Conservation (phyloP, 805 yeast genomes). For the Candida pseudoglaebosa region DNA sequence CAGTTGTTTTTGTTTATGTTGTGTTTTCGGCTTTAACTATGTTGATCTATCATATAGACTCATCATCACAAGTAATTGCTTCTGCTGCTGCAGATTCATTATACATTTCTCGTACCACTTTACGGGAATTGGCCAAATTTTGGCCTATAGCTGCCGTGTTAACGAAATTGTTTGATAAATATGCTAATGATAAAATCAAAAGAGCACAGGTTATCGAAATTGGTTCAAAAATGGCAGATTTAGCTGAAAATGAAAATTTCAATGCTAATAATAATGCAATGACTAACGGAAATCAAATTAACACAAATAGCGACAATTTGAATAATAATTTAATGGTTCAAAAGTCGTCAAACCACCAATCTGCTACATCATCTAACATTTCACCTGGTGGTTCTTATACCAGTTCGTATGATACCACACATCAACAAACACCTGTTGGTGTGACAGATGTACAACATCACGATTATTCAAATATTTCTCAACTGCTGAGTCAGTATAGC, state of each 20-base stretch:
- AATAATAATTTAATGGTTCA: background rate
- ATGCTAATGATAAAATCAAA: constrained; percentile 39
- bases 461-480: background rate
- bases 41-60: constrained; percentile 65
- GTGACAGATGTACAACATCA: background rate
- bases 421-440: background rate
- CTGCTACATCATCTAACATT: background rate
- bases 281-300: background rate
- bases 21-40: constrained; percentile 63
- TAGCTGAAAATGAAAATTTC: constrained; percentile 25
- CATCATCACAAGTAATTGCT: constrained; percentile 36
- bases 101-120: constrained; percentile 32
- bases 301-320: background rate
- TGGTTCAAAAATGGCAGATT: constrained; percentile 35
- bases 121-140: constrained; percentile 32
- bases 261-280: background rate
- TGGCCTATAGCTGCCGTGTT: constrained; percentile 40
- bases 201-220: constrained; percentile 38
- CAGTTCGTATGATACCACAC: background rate
- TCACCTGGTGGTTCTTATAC: constrained; percentile 1
- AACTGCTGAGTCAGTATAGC: background rate
- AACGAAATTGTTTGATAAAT: constrained; percentile 35
- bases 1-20: constrained; percentile 57
- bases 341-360: background rate
- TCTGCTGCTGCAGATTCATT: constrained; percentile 42